Evolutionary conservation across 345 rosid genomes (phyloP).

Genomic region (Eucalyptus sp.): DNA sequence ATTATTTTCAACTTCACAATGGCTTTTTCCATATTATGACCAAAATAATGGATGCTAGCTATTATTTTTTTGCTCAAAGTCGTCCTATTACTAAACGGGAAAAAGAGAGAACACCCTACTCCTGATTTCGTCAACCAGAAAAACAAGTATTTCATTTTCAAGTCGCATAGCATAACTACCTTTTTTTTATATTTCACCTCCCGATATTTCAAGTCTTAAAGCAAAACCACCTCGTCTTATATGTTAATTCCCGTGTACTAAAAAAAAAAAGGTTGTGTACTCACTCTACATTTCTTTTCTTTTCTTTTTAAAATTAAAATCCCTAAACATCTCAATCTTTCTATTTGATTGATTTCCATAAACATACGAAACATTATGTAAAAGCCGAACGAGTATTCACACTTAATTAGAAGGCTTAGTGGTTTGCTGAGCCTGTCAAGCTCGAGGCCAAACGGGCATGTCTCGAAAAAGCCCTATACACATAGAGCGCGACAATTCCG

Average conservation of each 20-base stretch:
- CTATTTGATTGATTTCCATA: neutral
- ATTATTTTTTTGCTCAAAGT: neutral
- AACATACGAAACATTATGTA: neutral
- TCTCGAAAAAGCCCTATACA: neutral
- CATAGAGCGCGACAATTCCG: rapidly evolving
- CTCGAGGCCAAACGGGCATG: neutral
- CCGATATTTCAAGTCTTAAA: neutral
- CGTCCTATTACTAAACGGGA: neutral
- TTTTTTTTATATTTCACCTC: neutral
- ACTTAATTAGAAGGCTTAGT: neutral
- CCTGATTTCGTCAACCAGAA: neutral
- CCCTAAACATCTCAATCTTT: rapidly evolving
- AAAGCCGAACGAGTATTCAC: neutral
- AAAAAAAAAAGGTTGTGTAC: rapidly evolving
- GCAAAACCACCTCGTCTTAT: neutral
- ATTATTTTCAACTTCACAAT: neutral
- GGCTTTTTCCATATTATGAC: neutral
- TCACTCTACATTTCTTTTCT: neutral
- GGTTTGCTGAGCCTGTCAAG: rapidly evolving
- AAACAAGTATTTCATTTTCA: neutral
- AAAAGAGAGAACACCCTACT: neutral
- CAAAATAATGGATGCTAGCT: neutral
- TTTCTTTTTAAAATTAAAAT: neutral
- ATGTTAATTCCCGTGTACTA: neutral
- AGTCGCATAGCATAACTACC: neutral